phyloP scores from a whole-genome alignment of 371 early-diverging fungal species.

The Gilbertella persicaria region DNA sequence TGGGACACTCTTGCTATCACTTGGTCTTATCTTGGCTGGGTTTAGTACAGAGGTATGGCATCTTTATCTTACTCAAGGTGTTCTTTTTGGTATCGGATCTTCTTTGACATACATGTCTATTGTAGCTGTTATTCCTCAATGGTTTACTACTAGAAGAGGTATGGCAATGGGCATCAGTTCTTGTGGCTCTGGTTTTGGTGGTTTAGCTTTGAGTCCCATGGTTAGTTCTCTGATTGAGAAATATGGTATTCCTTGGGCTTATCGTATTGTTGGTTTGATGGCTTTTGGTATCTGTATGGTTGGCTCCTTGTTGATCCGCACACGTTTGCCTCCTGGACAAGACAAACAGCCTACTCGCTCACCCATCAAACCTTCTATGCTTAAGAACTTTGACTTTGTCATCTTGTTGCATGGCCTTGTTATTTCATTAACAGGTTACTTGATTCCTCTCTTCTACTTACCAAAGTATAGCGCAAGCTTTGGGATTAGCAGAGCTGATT shows the following conservation, averaged over 20 bases:
- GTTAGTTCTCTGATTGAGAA: slow-evolving; percentile 42
- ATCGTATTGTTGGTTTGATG: slow-evolving; percentile 41
- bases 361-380: slow-evolving; percentile 28
- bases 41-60: slow-evolving; percentile 57
- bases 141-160: slow-evolving; percentile 58
- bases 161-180: slow-evolving; percentile 71
- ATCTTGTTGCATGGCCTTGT: slow-evolving; percentile 36
- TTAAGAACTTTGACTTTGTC: slow-evolving; percentile 29
- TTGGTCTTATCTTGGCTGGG: slow-evolving; percentile 50
- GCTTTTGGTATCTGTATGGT: slow-evolving; percentile 36
- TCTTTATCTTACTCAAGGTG: slow-evolving; percentile 54
- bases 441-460: slow-evolving; percentile 36
- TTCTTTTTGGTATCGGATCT: slow-evolving; percentile 51
- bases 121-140: slow-evolving; percentile 41
- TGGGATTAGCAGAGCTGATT: slow-evolving; percentile 22
- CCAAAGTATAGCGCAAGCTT: slow-evolving; percentile 33
- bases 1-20: slow-evolving; percentile 50
- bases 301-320: slow-evolving; percentile 31
- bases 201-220: slow-evolving; percentile 49
- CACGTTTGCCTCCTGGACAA: slow-evolving; percentile 29
- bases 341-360: slow-evolving; percentile 20
- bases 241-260: slow-evolving; percentile 39
- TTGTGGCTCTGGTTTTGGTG: slow-evolving; percentile 79
- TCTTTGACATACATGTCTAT: slow-evolving; percentile 44
- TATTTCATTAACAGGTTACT: slow-evolving; percentile 36